Evolutionary conservation across 805 yeast species (phyloP).

Genomic region (Ogataea parapolymorpha): DNA sequence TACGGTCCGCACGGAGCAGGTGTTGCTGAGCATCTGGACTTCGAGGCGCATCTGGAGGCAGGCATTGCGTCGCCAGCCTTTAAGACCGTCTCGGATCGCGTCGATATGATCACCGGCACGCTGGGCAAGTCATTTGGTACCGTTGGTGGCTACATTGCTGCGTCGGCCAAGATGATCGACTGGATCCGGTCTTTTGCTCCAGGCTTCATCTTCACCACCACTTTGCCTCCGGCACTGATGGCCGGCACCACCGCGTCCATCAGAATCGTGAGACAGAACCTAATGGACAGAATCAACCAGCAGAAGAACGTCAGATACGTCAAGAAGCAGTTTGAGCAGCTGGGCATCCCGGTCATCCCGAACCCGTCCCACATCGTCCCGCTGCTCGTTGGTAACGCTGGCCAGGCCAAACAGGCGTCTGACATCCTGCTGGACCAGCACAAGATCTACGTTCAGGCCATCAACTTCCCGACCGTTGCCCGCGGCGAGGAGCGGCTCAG

Average conservation of each 20-base stretch:
- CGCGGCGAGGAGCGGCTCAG: constrained; percentile 94
- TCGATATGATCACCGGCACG: constrained; percentile 96
- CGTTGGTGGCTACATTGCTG: constrained; percentile 98
- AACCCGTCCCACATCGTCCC: constrained; percentile 98
- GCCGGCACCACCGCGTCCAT: constrained; percentile 91
- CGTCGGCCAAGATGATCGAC: constrained; percentile 75
- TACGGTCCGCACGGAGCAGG: constrained; percentile 99
- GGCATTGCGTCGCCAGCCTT: constrained; percentile 55
- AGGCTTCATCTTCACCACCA: constrained; percentile 95
- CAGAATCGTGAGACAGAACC: constrained; percentile 73
- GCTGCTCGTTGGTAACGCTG: constrained; percentile 90
- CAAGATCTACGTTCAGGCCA: constrained; percentile 93
- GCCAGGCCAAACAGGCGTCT: constrained; percentile 85
- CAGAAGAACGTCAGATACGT: constrained; percentile 85
- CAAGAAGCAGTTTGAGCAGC: constrained; percentile 59
- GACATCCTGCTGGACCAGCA: constrained; percentile 82
- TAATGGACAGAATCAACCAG: constrained; percentile 76
- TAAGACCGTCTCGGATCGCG: constrained; percentile 75
- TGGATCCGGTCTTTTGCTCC: constrained; percentile 97
- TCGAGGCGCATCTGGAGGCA: constrained; percentile 69
- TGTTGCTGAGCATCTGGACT: constrained; percentile 95
- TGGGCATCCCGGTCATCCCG: constrained; percentile 94
- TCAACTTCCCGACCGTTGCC: constrained; percentile 97
- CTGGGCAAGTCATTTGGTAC: constrained; percentile 95
- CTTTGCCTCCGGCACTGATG: constrained; percentile 97